These are phyloP conservation scores for Bullera alba DNA, from an alignment of 768 basidiomycete genomes.

Conservation along the genomic window DNA sequence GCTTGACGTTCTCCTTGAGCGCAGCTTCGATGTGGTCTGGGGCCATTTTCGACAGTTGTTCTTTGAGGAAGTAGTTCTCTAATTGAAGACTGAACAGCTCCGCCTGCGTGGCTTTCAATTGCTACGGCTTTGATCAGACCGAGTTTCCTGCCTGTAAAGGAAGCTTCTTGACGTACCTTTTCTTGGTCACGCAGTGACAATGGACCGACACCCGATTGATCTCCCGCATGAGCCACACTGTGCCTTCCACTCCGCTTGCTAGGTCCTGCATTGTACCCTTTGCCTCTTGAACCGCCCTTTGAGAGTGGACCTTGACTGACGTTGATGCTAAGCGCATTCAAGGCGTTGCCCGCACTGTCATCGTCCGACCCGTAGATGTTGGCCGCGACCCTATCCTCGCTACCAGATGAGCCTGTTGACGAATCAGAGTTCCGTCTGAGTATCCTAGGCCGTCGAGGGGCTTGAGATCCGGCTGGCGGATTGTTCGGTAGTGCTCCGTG, in stretches of 20 bases:
- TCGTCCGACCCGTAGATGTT: too few species aligned
- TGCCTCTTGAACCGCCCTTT: slow-evolving; percentile 4
- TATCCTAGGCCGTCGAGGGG: slow-evolving; percentile 22
- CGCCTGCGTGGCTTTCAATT: slow-evolving; percentile 90
- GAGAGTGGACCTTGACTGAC: too few species aligned
- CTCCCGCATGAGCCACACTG: slow-evolving; percentile 30
- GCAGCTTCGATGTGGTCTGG: slow-evolving; percentile 89
- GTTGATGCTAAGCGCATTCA: slow-evolving; percentile 16
- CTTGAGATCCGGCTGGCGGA: slow-evolving; percentile 18
- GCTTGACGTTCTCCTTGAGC: slow-evolving; percentile 82
- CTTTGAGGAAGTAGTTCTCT: slow-evolving; percentile 90
- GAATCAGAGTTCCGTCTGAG: slow-evolving; percentile 16
- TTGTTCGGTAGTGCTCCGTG: slow-evolving; percentile 21
- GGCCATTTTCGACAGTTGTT: slow-evolving; percentile 77
- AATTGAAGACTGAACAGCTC: slow-evolving; percentile 96
- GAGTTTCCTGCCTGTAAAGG: background rate
- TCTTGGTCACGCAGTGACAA: slow-evolving; percentile 92
- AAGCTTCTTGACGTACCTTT: slow-evolving; percentile 57
- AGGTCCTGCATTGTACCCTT: slow-evolving; percentile 13
- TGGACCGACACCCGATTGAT: slow-evolving; percentile 18
- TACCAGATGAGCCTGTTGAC: slow-evolving; percentile 14
- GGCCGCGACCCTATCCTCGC: too few species aligned
- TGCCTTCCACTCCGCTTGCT: slow-evolving; percentile 36
- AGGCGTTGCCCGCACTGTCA: too few species aligned
- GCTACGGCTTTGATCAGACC: slow-evolving; percentile 56